These are phyloP conservation scores for Vaccinium myrtillus DNA, from an alignment of 148 eudicot genomes.

Conservation along the genomic window DNA sequence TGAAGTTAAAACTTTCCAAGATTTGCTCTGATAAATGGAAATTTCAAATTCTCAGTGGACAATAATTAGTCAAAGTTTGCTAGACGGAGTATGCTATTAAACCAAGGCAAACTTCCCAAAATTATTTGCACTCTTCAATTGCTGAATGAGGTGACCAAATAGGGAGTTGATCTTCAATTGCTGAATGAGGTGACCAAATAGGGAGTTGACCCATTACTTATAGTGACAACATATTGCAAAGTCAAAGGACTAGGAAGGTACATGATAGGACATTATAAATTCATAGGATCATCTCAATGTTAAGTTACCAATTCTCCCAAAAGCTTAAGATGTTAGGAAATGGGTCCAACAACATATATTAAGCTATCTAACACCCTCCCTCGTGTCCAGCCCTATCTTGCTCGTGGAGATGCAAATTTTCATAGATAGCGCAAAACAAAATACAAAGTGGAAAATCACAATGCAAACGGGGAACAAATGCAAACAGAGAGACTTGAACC, in stretches of 20 bases:
- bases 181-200: constrained; percentile 1
- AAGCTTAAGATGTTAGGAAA: too few species aligned
- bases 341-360: too few species aligned
- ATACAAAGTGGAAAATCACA: too few species aligned
- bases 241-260: not conserved
- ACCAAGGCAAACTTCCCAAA: not conserved
- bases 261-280: not conserved
- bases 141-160: constrained; percentile 1
- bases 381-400: too few species aligned
- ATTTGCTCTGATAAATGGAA: not conserved
- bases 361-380: too few species aligned
- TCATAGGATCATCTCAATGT: not conserved
- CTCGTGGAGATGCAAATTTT: too few species aligned
- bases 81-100: not conserved
- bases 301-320: too few species aligned
- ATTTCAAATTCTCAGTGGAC: not conserved
- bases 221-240: not conserved
- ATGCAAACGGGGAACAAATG: too few species aligned
- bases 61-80: constrained; percentile 1
- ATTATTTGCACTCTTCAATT: not conserved
- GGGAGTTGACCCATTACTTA: not conserved
- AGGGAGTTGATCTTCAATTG: not conserved
- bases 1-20: not conserved
- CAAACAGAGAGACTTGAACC: too few species aligned
- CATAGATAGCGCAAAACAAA: too few species aligned